A percentile compares a stretch with the other conserved stretches of the same genome.
Conservation (phyloP, 23 red algal genomes). For the Gracilaria vermiculophylla region DNA sequence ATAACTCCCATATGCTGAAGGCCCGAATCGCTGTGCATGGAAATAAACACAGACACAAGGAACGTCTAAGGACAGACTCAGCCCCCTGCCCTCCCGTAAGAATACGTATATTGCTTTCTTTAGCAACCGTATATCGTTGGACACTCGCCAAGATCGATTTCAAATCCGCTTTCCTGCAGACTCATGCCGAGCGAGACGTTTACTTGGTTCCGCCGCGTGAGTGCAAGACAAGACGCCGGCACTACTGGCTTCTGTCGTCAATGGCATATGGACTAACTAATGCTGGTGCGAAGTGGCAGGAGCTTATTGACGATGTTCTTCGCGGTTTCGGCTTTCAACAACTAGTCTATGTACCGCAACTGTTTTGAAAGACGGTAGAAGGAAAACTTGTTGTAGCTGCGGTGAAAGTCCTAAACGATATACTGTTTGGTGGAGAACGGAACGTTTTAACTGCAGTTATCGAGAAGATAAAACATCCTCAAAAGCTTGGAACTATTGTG, state of each 20-base stretch:
- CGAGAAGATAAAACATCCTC: neutral
- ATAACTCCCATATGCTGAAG: neutral
- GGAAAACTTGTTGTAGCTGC: neutral
- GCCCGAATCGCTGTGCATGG: conserved; percentile 17
- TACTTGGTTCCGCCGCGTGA: conserved; percentile 52
- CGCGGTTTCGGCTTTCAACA: conserved; percentile 16
- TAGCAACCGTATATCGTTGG: conserved; percentile 5
- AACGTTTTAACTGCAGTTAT: neutral
- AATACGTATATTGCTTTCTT: conserved; percentile 8
- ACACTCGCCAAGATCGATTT: conserved; percentile 22
- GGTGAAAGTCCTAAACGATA: conserved; percentile 45
- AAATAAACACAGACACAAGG: conserved; percentile 7
- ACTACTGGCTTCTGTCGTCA: conserved; percentile 31
- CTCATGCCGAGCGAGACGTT: conserved; percentile 13
- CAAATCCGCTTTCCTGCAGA: conserved; percentile 48
- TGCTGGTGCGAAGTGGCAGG: conserved; percentile 39
- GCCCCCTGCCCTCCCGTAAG: neutral
- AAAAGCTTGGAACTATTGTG: conserved; percentile 29
- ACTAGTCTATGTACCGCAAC: conserved; percentile 28
- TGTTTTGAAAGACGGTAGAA: conserved; percentile 7
- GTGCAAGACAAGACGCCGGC: neutral
- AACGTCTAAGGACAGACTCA: neutral
- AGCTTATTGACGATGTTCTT: neutral
- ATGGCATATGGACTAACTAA: conserved; percentile 50
- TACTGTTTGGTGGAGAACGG: neutral